phyloP scores from a whole-genome alignment of 148 eudicot species.

The Nyssa sinensis region DNA sequence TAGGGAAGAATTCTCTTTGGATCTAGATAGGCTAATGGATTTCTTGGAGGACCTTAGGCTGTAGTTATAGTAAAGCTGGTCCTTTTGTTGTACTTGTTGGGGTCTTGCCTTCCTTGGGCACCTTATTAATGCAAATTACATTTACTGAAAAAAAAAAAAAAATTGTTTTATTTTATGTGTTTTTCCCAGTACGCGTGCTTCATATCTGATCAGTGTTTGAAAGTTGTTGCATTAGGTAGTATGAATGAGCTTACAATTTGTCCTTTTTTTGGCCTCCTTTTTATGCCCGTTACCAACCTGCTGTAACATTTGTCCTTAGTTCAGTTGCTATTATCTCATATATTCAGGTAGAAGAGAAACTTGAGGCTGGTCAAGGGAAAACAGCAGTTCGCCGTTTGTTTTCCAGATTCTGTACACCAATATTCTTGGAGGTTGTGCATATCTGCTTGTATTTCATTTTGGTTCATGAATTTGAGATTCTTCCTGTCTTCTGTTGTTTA shows the following conservation, averaged over 20 bases:
- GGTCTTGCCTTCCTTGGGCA: no score
- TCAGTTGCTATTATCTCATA: no score
- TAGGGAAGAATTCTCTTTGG: no score
- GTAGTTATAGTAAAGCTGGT: no score
- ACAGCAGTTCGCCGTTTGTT: slow-evolving; percentile 71
- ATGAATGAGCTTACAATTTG: not conserved
- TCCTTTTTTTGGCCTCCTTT: no score
- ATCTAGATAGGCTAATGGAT: no score
- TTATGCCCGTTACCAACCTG: not conserved
- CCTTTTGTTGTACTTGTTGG: no score
- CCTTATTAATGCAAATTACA: no score
- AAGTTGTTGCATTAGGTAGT: not conserved
- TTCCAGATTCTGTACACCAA: slow-evolving; percentile 90
- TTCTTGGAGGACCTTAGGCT: no score
- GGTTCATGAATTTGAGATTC: not conserved
- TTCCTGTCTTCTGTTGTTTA: not conserved
- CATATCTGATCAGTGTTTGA: not conserved
- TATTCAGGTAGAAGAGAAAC: slow-evolving; percentile 99
- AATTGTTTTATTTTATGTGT: no score
- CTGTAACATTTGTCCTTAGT: not conserved
- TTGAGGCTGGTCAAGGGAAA: slow-evolving; percentile 93
- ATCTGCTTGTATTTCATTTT: not conserved
- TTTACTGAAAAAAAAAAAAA: no score
- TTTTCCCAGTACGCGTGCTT: no score
- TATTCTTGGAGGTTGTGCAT: slow-evolving; percentile 72